Base-by-base conservation (phyloP, 345 rosid species). In the Gossypium turneri region DNA sequence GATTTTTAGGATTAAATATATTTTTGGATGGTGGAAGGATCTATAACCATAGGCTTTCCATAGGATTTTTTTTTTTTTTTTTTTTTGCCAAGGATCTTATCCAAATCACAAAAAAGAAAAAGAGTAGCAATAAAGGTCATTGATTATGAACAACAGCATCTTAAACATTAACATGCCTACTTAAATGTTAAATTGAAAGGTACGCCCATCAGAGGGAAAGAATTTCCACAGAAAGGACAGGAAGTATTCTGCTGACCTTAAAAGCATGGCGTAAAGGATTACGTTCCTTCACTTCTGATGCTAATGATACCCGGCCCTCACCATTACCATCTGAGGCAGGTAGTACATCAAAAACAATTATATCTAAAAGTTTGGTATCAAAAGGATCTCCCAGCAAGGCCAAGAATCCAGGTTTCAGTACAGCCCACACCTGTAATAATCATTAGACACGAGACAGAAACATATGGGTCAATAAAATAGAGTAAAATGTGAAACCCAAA, bases 251-350 rank as follows among this genome's bases (percentile, higher is more conserved):
- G 73, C 82, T 82, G 77, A 95, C 99, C 97, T 86, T 86, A 70
- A 91, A 93, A 77, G 97, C 88, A 86, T 93, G 97, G 44, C 97
- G 97, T 58, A 93, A 82, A 70, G 98, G 98, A 86, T 93, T 96
- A 70, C 78, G 93, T 63, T 96, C 99, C 85, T 88, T 96, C 75
- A 88, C 85, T 86, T 92, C 98, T 61, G 78, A 81, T 66, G 99
- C 97, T 78, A 96, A 81, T 55, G 91, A 88, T 68, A 90, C 87
- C 79, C 88, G 85, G 43, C 87, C 94, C 50, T 88, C 95, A 29
- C 92, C 94, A 73, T 86, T 90, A 50, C 98, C 97, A 85, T 89
- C 94, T 20, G 92, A 92, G 76, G 92, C 77, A 58, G 99, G 99
- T 67, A 96, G 82, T 68, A 96, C 97, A 80, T 93, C 95, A 75